Base-by-base conservation (phyloP, 129 eudicot genomes). In the Scalesia atractyloides region DNA sequence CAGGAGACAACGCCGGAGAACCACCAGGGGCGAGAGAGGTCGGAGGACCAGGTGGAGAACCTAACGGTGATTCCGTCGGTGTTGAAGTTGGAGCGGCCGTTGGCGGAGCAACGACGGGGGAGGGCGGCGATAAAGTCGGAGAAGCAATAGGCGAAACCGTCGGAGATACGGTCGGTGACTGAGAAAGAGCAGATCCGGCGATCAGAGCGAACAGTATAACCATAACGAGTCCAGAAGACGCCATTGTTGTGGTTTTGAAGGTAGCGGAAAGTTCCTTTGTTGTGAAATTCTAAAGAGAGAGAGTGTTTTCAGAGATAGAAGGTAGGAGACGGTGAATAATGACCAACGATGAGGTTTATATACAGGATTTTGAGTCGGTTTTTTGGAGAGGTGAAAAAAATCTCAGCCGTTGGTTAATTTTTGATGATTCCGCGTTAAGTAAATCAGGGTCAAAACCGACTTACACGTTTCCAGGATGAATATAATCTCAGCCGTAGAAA, bases 121-220 rank as follows among this genome's bases (percentile, higher is more conserved):
- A 36, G 0, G 83, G 77, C 0, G 94, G 84, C 6, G 89, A 9
- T 0, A 84, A 68, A 0, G 74, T 81, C 0, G 91, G 91, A 15
- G 85, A 41, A 3, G 73, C 76, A 1, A 77, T 33, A 20, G 88
- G 92, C 3, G 92, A 74, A 0, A 62, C 71, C 3, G 50, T 68
- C 30, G 95, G 95, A 1, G 90, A 53, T 1, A 80, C 64, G 0
- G 76, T 69, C 10, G 94, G 97, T 9, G 95, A 76, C 57, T 91
- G 95, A 59, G 91, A 83, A 1, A 88, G 20, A 0, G 86, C 89
- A 43, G 89, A 82, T 76, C 87, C 86, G n/a, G 77, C 88, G 3
- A 88, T 67, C 71, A 79, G 0, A 30, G 82, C 86, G 16, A 86
- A 72, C 49, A 91, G 22, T n/a, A 77, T 22, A 17, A 69, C 68